phyloP scores from a whole-genome alignment of 1,139 yeast species.

The Taphrina flavorubra region DNA sequence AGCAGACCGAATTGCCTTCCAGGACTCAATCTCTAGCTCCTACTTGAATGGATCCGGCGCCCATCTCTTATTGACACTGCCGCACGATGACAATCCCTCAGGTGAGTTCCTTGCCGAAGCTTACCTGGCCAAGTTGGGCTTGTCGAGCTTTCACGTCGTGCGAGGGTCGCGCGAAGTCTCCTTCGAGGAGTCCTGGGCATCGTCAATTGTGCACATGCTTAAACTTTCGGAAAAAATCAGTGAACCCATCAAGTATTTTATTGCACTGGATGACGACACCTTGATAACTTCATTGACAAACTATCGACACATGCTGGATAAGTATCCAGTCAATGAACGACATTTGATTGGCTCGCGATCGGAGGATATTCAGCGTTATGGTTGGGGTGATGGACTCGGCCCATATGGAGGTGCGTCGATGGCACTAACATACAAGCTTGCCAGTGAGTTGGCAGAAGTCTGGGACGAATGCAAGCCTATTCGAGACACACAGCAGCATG shows the following conservation, averaged over 20 bases:
- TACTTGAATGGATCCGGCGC: slow-evolving; percentile 16
- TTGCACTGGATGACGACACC: slow-evolving; percentile 14
- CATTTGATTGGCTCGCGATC: slow-evolving; percentile 13
- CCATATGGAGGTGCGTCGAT: slow-evolving; percentile 21
- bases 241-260: slow-evolving; percentile 1
- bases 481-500: slow-evolving; percentile 14
- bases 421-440: slow-evolving; percentile 10
- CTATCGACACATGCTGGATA: slow-evolving; percentile 20
- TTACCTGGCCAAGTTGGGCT: slow-evolving; percentile 5
- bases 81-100: slow-evolving; percentile 21
- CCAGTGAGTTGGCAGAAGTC: not conserved
- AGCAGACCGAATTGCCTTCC: slow-evolving; percentile 8
- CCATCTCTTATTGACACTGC: slow-evolving; percentile 10
- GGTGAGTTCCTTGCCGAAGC: slow-evolving; percentile 21
- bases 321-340: slow-evolving; percentile 1
- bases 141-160: slow-evolving; percentile 9
- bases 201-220: not conserved
- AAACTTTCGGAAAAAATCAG: not conserved
- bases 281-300: slow-evolving; percentile 8
- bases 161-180: slow-evolving; percentile 13
- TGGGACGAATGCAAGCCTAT: slow-evolving; percentile 15
- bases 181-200: slow-evolving; percentile 19
- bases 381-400: slow-evolving; percentile 22
- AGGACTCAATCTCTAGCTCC: slow-evolving; percentile 14
- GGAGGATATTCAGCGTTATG: slow-evolving; percentile 22